Conservation (phyloP, 2,329 filamentous ascomycete genomes). For the Epicoccum sorghinum region DNA sequence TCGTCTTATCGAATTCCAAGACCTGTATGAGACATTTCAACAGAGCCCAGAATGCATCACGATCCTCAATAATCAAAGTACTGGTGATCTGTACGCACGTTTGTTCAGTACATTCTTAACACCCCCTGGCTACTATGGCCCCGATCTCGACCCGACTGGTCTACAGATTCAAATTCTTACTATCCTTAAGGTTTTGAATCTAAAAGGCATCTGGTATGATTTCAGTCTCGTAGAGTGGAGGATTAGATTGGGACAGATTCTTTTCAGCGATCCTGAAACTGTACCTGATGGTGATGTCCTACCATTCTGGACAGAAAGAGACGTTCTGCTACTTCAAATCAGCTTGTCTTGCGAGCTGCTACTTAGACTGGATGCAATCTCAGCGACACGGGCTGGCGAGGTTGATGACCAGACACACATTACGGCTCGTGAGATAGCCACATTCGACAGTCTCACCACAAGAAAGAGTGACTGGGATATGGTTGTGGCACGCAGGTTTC, state of each 20-base stretch:
- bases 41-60: constrained; percentile 62
- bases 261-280: constrained; percentile 62
- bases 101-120: constrained; percentile 52
- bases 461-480: constrained; percentile 63
- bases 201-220: constrained; percentile 74
- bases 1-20: constrained; percentile 49
- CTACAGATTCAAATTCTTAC: constrained; percentile 73
- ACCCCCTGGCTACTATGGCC: constrained; percentile 45
- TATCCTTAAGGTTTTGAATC: constrained; percentile 68
- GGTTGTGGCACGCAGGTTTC: constrained; percentile 58
- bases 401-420: constrained; percentile 50
- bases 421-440: constrained; percentile 51
- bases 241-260: constrained; percentile 72
- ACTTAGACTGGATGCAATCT: constrained; percentile 59
- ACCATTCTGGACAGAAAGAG: constrained; percentile 52
- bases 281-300: constrained; percentile 26
- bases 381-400: constrained; percentile 34
- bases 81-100: constrained; percentile 57
- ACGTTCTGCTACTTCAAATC: constrained; percentile 62
- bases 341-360: constrained; percentile 61
- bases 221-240: constrained; percentile 78
- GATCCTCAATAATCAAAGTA: constrained; percentile 56
- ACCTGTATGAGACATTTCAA: constrained; percentile 61
- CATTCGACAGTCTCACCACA: constrained; percentile 55
- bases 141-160: constrained; percentile 63